These are phyloP conservation scores for Guillardia theta DNA, from an alignment of 78 protist species.

Conservation along the genomic window DNA sequence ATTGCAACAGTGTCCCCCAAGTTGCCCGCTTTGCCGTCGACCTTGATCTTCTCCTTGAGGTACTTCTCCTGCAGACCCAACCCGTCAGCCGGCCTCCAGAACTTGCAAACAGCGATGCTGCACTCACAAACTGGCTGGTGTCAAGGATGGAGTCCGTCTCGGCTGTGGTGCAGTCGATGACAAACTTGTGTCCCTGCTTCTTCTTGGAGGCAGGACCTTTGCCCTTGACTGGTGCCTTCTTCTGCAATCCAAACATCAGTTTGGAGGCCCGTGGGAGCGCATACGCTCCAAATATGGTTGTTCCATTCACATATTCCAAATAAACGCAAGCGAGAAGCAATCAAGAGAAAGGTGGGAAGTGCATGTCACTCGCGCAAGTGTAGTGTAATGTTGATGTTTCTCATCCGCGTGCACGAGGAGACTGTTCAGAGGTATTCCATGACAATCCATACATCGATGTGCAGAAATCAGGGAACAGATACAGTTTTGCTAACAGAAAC, in stretches of 20 bases:
- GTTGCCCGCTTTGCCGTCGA: conserved; percentile 81
- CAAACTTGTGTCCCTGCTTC: not conserved
- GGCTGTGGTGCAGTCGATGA: not conserved
- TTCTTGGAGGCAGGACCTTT: not conserved
- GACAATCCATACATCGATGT: too few relatives aligned
- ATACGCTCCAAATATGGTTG: too few relatives aligned
- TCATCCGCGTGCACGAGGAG: too few relatives aligned
- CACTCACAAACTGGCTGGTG: conserved; percentile 24
- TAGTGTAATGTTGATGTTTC: too few relatives aligned
- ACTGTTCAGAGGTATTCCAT: too few relatives aligned
- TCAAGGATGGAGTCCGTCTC: conserved; percentile 48
- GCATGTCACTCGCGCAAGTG: too few relatives aligned
- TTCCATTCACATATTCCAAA: too few relatives aligned
- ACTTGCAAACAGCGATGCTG: not conserved
- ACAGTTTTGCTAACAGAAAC: too few relatives aligned
- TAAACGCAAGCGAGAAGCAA: too few relatives aligned
- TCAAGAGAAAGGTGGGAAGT: too few relatives aligned
- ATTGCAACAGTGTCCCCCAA: conserved; percentile 75
- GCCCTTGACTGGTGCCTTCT: not conserved
- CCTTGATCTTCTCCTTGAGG: conserved; percentile 63
- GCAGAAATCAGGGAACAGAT: too few relatives aligned
- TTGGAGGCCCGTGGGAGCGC: too few relatives aligned
- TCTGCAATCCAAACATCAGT: not conserved
- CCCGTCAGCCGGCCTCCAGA: not conserved
- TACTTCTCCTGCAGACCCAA: conserved; percentile 36